These are phyloP conservation scores for Cupressus sempervirens DNA, from an alignment of 75 land plant species.

Conservation along the genomic window DNA sequence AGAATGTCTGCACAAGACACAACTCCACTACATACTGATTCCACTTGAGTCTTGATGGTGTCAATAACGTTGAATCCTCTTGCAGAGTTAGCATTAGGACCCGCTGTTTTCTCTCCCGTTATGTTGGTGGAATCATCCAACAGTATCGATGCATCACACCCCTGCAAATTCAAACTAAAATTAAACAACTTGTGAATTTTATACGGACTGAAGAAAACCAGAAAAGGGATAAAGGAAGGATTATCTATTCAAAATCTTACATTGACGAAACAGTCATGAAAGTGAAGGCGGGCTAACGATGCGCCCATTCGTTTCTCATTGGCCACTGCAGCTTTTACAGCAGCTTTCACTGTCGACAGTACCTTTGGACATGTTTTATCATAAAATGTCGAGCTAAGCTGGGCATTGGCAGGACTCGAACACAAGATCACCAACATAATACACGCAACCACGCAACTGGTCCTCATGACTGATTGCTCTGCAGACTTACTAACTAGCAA, in stretches of 20 bases:
- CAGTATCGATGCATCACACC: constrained; percentile 18
- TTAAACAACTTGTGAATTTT: not conserved
- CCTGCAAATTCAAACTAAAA: not conserved
- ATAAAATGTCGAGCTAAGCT: not conserved
- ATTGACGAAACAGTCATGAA: too few species aligned
- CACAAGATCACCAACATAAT: too few species aligned
- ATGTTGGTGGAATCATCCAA: constrained; percentile 9
- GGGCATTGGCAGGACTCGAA: not conserved
- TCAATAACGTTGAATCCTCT: not conserved
- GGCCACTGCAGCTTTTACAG: too few species aligned
- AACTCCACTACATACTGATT: not conserved
- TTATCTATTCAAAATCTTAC: too few species aligned
- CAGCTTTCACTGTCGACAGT: too few species aligned
- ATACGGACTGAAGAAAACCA: too few species aligned
- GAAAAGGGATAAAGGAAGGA: not conserved
- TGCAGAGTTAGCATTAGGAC: not conserved
- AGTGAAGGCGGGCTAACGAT: too few species aligned
- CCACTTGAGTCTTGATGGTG: not conserved
- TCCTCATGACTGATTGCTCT: too few species aligned
- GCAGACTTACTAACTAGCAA: too few species aligned
- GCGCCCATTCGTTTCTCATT: too few species aligned
- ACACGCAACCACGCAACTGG: too few species aligned
- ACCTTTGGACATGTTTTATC: not conserved
- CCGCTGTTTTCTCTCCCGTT: constrained; percentile 3
- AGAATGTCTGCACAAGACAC: not conserved